phyloP scores from a whole-genome alignment of 106 monocot genomes.

The Hemerocallis citrina region DNA sequence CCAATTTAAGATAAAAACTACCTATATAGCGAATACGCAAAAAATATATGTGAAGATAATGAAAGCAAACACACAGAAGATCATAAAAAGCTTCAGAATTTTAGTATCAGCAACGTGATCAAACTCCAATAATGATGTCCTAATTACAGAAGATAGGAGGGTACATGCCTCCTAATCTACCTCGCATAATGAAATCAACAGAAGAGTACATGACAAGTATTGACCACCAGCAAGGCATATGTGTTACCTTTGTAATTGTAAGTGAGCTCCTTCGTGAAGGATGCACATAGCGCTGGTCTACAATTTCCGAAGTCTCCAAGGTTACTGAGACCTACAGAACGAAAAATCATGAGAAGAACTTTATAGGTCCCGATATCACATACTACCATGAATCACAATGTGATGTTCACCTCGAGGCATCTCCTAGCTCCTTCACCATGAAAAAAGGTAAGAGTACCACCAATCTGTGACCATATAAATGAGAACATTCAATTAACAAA shows the following conservation, averaged over 20 bases:
- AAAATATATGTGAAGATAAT: too few relatives aligned
- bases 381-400: not conserved
- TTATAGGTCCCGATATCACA: not conserved
- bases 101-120: too few relatives aligned
- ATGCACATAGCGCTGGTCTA: conserved; percentile 63
- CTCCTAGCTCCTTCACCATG: conserved; percentile 67
- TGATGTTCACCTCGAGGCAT: conserved; percentile 84
- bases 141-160: too few relatives aligned
- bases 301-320: conserved; percentile 81
- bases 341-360: not conserved
- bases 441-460: conserved; percentile 90
- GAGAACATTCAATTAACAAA: not conserved
- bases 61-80: too few relatives aligned
- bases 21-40: too few relatives aligned
- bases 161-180: too few relatives aligned
- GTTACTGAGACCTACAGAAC: conserved; percentile 73
- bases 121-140: too few relatives aligned
- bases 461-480: conserved; percentile 54
- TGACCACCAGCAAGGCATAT: too few relatives aligned
- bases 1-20: too few relatives aligned
- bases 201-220: not conserved
- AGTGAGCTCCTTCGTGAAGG: conserved; percentile 75
- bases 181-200: too few relatives aligned
- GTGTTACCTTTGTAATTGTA: conserved; percentile 72
- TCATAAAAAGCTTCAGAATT: too few relatives aligned